Base-by-base conservation (phyloP, 305 asterid genomes). In the Rubia tinctorum region DNA sequence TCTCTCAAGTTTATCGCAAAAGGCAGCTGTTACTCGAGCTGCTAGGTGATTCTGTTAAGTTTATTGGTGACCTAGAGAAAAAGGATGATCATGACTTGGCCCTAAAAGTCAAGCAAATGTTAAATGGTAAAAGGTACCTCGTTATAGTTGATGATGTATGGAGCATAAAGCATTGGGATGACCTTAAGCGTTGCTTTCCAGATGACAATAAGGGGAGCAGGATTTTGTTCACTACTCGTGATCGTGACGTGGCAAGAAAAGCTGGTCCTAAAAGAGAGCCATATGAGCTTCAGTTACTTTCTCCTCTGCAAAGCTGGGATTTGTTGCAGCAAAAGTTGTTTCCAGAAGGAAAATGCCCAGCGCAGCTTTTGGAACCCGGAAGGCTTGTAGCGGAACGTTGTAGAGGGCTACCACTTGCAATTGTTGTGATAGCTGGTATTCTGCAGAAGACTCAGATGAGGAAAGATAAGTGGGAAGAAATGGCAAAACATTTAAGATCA, bases 361-460 rank as follows among this genome's bases (percentile, higher is more conserved):
- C 51, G 9, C 5, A 76, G 2, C 60, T 76, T 2, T 23, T 5
- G 17, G 34, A 7, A 14, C 27, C 25, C 2, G 59, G 66, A 0
- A 0, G 25, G 11, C 25, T 18, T 22, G 60, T 82, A 11, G 82
- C 80, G 8, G 6, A 7, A 4, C 58, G 5, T 7, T 78, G 85
- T 18, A 15, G 11, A 12, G 79, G 81, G 4, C 61, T 80, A 1
- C 82, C 84, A 10, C 74, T 81, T 27, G 73, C 71, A 27, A 55
- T 78, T 34, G 77, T 74, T 3, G 72, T 70, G 14, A 6, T 68
- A 4, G 77, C 81, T 23, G 84, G 82, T 8, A 6, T 82, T 72
- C 84, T 75, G 2, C 47, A 18, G 27, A 43, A 18, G 63, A 5
- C 5, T 49, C 59, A 51, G 9, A 59, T 5, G 8, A 25, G 20